Evolutionary conservation across 345 rosid species (phyloP), one percentile per base, ranked within the genome.

Genomic region (Gossypium turneri): DNA sequence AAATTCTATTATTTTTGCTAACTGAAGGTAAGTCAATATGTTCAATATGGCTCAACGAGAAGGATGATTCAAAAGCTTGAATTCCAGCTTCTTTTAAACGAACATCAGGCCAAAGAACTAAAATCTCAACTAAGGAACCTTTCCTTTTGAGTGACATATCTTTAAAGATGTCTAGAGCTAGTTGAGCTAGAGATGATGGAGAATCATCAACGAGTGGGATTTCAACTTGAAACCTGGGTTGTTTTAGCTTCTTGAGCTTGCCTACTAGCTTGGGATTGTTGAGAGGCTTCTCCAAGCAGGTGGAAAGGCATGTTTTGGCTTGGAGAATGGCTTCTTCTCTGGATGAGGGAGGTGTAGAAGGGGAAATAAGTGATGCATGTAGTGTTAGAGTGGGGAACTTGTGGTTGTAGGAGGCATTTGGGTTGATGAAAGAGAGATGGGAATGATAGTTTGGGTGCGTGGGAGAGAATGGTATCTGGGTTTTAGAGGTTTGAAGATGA

Each of bases 301-400:
- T 84, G 9, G 88, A 80, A 82, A 94, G 89, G 79, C 92, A 92
- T 77, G 87, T 90, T 70, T 86, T 92, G 81, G 94, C 94, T 82
- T 89, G 93, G 72, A 81, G 84, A 61, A 92, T 84, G 74, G 98
- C 94, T 80, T 92, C 96, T 83, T 89, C 97, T 81, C 82, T 92
- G 73, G 97, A 83, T 17, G 77, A 52, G 9, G 94, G 92, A 67
- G 94, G 88, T 65, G 76, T 61, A 20, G 94, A 75, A 73, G 88
- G 75, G 73, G 96, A 84, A 17, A 82, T 72, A 22, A 57, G 62
- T 47, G 84, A 79, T 48, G 87, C 76, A 53, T 48, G 82, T 62
- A 85, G 82, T 64, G 83, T 75, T 0, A 74, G 69, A 48, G 79
- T 27, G 68, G 75, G 66, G 73, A 55, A 34, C 65, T 67, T 81